Evolutionary conservation across 257 asterid genomes (phyloP).

Genomic region (Solanum acaule): DNA sequence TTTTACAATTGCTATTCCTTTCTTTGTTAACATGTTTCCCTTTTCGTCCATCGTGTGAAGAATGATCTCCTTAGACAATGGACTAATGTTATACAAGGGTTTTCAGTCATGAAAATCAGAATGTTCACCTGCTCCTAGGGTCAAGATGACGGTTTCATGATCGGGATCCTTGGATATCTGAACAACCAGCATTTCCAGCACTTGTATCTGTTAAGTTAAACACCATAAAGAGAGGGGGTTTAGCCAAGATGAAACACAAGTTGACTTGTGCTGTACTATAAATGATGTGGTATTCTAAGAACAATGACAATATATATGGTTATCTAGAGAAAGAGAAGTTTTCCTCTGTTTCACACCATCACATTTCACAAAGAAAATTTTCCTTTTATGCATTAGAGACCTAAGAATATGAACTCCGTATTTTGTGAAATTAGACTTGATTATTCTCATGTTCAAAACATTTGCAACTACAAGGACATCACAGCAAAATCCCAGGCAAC

Average conservation of each 20-base stretch:
- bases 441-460: background rate
- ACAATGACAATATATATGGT: background rate
- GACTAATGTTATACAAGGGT: background rate
- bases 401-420: background rate
- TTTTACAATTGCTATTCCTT: background rate
- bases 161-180: conserved; percentile 7
- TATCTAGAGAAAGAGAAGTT: background rate
- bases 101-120: background rate
- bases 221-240: background rate
- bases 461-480: background rate
- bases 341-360: background rate
- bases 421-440: background rate
- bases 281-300: background rate
- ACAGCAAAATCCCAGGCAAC: background rate
- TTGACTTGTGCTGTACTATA: background rate
- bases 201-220: conserved; percentile 7
- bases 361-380: background rate
- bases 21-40: background rate
- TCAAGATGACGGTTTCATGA: conserved; percentile 19
- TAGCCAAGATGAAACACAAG: background rate
- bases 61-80: background rate
- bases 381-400: background rate
- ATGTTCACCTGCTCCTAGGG: conserved; percentile 25
- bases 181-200: conserved; percentile 18
- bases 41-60: background rate